Conservation (phyloP, 2,329 filamentous ascomycete species). For the Fusarium tanahbumbuense region DNA sequence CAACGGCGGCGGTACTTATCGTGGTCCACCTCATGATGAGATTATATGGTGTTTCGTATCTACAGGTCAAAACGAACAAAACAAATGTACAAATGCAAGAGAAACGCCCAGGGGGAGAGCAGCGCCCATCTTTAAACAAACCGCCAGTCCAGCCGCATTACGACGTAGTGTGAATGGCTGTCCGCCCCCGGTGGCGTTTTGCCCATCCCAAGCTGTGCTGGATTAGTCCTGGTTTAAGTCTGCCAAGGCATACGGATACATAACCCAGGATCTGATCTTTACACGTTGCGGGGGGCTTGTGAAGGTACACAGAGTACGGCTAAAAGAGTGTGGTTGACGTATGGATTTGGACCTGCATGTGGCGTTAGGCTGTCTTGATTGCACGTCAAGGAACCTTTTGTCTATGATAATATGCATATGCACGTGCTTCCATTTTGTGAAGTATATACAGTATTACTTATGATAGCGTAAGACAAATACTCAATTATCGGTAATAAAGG, state of each 20-base stretch:
- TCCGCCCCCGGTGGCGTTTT: constrained; percentile 16
- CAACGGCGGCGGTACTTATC: constrained; percentile 25
- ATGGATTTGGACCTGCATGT: constrained; percentile 25
- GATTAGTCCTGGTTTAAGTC: constrained; percentile 8
- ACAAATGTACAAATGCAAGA: not conserved
- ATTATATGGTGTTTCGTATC: constrained; percentile 14
- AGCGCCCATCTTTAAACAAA: constrained; percentile 21
- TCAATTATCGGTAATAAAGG: not conserved
- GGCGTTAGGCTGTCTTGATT: not conserved
- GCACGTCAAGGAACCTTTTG: not conserved
- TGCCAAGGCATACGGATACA: constrained; percentile 7
- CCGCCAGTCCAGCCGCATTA: not conserved
- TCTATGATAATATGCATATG: not conserved
- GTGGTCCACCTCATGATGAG: constrained; percentile 44
- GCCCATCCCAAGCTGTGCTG: constrained; percentile 14
- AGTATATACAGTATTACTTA: not conserved
- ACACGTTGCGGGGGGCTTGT: not conserved
- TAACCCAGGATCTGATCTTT: constrained; percentile 4
- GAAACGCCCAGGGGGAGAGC: not conserved
- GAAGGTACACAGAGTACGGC: constrained; percentile 21
- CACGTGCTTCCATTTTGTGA: too few relatives aligned
- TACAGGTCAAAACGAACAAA: not conserved
- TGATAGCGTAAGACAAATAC: not conserved
- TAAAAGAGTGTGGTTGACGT: constrained; percentile 18
- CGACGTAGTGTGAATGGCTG: not conserved